Evolutionary conservation across 805 yeast species (phyloP).

Genomic region (Hyphopichia homilentoma): DNA sequence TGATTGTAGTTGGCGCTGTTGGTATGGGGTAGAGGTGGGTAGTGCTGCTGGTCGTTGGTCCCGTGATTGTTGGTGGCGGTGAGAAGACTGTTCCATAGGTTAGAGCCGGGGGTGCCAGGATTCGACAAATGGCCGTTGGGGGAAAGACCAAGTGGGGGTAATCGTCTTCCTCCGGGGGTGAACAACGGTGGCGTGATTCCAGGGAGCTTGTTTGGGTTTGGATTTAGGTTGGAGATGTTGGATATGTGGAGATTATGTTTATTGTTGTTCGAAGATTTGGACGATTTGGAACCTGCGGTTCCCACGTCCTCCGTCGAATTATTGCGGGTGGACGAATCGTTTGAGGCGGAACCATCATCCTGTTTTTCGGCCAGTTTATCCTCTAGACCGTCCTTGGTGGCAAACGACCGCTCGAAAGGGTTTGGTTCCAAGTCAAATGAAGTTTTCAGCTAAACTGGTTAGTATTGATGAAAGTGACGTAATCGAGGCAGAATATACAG

Average conservation of each 20-base stretch:
- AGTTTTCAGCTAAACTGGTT: slow-evolving; percentile 30
- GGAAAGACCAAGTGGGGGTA: slow-evolving; percentile 50
- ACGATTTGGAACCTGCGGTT: slow-evolving; percentile 9
- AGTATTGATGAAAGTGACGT: slow-evolving; percentile 16
- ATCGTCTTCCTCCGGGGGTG: slow-evolving; percentile 58
- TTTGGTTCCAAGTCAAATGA: slow-evolving; percentile 85
- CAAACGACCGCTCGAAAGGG: slow-evolving; percentile 93
- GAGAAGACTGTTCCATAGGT: slow-evolving; percentile 46
- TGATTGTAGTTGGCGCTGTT: slow-evolving; percentile 15
- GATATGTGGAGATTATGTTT: slow-evolving; percentile 32
- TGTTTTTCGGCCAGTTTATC: no score
- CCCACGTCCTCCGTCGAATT: slow-evolving; percentile 2
- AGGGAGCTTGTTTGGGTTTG: slow-evolving; percentile 22
- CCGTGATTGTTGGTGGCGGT: slow-evolving; percentile 33
- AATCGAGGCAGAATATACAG: slow-evolving; percentile 4
- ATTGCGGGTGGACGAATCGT: slow-evolving; percentile 3
- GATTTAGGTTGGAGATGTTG: slow-evolving; percentile 23
- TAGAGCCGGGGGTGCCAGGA: slow-evolving; percentile 51
- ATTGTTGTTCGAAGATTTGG: slow-evolving; percentile 25
- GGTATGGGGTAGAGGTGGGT: slow-evolving; percentile 1
- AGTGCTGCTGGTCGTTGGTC: neutral
- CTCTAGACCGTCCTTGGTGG: slow-evolving; percentile 55
- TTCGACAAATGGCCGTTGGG: slow-evolving; percentile 41
- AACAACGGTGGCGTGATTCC: slow-evolving; percentile 46
- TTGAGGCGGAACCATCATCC: no score